Evolutionary conservation across 2,329 filamentous ascomycete species (phyloP).

Genomic region (Penicillium sumatraense): DNA sequence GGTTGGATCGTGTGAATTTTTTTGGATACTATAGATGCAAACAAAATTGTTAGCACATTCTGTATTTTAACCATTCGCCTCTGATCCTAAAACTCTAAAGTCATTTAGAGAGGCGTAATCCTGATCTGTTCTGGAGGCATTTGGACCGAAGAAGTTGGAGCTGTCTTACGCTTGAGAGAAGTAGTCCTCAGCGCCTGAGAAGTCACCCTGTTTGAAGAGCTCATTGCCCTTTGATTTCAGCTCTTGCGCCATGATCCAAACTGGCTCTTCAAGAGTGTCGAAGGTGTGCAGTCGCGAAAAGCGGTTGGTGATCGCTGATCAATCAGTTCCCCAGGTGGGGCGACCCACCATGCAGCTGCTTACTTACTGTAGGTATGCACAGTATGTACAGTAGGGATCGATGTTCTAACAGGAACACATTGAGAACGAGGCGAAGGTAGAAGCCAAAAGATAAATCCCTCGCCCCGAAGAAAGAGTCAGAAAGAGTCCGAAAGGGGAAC

Average conservation of each 20-base stretch:
- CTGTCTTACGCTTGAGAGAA: constrained; percentile 51
- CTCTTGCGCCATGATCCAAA: constrained; percentile 39
- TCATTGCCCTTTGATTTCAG: constrained; percentile 52
- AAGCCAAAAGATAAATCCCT: neutral
- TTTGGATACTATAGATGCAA: constrained; percentile 65
- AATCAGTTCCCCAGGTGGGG: constrained; percentile 25
- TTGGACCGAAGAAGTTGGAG: neutral
- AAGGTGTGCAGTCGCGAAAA: neutral
- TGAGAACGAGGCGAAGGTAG: neutral
- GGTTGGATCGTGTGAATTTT: constrained; percentile 75
- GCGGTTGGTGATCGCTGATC: constrained; percentile 19
- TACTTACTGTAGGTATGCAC: constrained; percentile 1
- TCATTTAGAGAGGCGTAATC: too few species aligned
- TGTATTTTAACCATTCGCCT: neutral
- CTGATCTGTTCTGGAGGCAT: neutral
- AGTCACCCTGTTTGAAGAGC: constrained; percentile 52
- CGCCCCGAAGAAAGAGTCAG: too few species aligned
- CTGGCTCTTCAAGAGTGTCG: neutral
- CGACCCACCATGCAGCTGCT: constrained; percentile 20
- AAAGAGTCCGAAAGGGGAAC: too few species aligned
- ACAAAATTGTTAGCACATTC: neutral
- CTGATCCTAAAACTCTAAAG: too few species aligned
- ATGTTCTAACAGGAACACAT: neutral
- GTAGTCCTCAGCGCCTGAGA: constrained; percentile 50
- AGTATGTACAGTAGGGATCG: too few species aligned